Percentiles rank a stretch among this genome's conserved stretches.
phyloP scores from a whole-genome alignment of 176 grass and related monocot species.

The Thinopyrum elongatum region DNA sequence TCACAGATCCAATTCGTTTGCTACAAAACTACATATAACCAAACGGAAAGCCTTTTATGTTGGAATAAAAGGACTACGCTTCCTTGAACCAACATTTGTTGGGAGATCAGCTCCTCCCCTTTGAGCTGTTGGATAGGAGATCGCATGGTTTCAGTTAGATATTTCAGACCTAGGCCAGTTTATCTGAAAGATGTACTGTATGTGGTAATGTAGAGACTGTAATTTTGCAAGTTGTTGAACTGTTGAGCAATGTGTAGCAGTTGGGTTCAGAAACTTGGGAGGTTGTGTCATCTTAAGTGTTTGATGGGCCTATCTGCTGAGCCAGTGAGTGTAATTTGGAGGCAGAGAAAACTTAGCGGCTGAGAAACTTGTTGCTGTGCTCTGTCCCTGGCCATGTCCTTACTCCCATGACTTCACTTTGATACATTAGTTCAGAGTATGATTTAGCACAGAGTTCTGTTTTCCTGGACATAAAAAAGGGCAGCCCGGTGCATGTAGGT shows the following conservation, averaged over 20 bases:
- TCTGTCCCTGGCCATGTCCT: background rate
- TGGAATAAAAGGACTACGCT: background rate
- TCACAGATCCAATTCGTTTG: background rate
- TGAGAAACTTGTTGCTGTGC: background rate
- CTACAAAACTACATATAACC: background rate
- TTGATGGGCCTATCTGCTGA: background rate
- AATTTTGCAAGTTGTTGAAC: background rate
- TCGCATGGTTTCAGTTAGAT: background rate
- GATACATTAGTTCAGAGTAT: background rate
- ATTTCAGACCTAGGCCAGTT: background rate
- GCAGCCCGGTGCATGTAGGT: too few species aligned
- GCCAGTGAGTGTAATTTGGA: background rate
- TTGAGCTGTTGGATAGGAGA: background rate
- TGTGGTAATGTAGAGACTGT: background rate
- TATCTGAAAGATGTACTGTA: background rate
- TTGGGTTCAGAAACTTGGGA: background rate
- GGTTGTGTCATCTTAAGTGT: background rate
- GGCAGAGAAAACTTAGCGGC: background rate
- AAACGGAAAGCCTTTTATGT: background rate
- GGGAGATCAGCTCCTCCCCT: background rate
- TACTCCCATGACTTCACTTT: background rate
- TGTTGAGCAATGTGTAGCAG: background rate
- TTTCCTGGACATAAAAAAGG: background rate
- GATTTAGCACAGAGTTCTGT: background rate
- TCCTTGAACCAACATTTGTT: background rate